Conservation (phyloP, 2,329 filamentous ascomycete species). For the Pyricularia pennisetigena region DNA sequence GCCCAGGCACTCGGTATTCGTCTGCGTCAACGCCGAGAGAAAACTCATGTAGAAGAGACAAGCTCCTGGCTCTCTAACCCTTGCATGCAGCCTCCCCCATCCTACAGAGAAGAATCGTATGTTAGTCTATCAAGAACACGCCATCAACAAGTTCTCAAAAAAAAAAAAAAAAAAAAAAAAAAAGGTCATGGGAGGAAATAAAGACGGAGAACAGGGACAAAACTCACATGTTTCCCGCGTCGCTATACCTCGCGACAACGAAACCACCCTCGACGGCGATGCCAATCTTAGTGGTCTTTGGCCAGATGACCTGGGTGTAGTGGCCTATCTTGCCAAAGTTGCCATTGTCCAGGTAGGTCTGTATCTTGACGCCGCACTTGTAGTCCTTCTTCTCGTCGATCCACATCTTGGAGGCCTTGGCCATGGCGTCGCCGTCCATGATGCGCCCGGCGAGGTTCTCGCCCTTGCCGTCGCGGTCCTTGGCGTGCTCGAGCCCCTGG, state of each 20-base stretch:
- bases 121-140: not conserved
- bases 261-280: not conserved
- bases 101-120: not conserved
- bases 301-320: not conserved
- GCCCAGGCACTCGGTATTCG: not conserved
- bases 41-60: not conserved
- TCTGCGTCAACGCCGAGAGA: not conserved
- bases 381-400: not conserved
- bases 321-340: not conserved
- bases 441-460: not conserved
- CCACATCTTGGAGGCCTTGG: not conserved
- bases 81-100: not conserved
- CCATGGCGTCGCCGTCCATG: not conserved
- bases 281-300: not conserved
- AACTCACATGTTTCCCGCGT: not conserved
- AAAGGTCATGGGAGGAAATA: not conserved
- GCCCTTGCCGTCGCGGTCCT: conserved; percentile 1
- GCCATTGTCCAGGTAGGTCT: not conserved
- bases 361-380: not conserved
- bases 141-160: not conserved
- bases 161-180: too few relatives aligned
- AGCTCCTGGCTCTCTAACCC: not conserved
- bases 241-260: not conserved
- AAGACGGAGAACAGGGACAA: not conserved
- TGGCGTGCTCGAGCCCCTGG: not conserved